A percentile compares a stretch with the other conserved stretches of the same genome.
phyloP scores from a whole-genome alignment of 805 yeast species.

The Jamesozyma spencerorum region DNA sequence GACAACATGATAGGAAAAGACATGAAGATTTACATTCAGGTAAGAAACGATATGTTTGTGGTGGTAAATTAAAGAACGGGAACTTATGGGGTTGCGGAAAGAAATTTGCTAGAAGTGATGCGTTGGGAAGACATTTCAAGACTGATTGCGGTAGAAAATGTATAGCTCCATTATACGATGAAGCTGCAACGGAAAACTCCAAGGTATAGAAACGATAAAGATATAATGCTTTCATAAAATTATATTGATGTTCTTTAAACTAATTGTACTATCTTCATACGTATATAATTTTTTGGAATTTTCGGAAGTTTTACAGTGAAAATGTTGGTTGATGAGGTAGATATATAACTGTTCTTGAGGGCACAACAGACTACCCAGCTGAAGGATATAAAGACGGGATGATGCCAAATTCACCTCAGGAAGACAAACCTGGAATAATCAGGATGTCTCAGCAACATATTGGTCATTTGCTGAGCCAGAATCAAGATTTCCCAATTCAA shows the following conservation, averaged over 20 bases:
- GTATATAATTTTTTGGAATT: not conserved
- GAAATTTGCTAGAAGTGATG: conserved; percentile 72
- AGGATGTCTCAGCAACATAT: conserved; percentile 8
- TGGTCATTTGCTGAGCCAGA: conserved; percentile 7
- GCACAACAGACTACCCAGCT: too few species aligned
- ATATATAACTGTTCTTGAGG: not conserved
- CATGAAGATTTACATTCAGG: conserved; percentile 73
- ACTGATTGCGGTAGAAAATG: conserved; percentile 73
- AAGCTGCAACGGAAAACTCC: conserved; percentile 32
- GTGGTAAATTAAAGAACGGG: conserved; percentile 53
- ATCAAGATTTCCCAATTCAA: conserved; percentile 19
- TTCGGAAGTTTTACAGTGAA: too few species aligned
- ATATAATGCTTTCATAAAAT: too few species aligned
- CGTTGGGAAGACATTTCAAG: conserved; percentile 66
- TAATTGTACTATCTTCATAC: not conserved
- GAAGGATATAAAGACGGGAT: too few species aligned
- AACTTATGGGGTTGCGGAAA: conserved; percentile 72
- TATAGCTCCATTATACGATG: conserved; percentile 58
- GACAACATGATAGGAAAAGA: conserved; percentile 68
- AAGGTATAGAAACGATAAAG: not conserved
- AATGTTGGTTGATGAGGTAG: not conserved
- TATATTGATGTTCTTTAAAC: too few species aligned
- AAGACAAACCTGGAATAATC: not conserved
- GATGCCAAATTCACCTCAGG: too few species aligned
- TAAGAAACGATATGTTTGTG: conserved; percentile 64